These are phyloP conservation scores for Rhizophora mangle DNA, from an alignment of 345 rosid species.

Conservation along the genomic window DNA sequence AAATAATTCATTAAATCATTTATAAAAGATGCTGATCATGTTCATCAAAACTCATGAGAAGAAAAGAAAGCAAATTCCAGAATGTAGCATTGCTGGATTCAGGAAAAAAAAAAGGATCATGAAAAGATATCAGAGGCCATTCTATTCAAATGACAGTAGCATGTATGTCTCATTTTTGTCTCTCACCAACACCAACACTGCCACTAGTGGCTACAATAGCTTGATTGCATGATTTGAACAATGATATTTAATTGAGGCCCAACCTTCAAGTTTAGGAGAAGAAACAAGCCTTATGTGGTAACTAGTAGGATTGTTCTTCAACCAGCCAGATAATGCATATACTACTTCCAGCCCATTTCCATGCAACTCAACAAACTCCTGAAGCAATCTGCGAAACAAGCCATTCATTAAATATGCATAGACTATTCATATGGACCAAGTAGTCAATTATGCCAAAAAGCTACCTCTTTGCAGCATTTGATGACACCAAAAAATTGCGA, in stretches of 20 bases:
- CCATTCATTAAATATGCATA: background rate
- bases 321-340: constrained; percentile 79
- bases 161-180: background rate
- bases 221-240: background rate
- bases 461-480: constrained; percentile 76
- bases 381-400: constrained; percentile 59
- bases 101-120: no score
- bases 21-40: background rate
- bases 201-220: background rate
- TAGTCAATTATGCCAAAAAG: constrained; percentile 1
- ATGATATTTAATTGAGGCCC: constrained; percentile 11
- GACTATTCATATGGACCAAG: background rate
- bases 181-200: background rate
- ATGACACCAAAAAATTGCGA: constrained; percentile 70
- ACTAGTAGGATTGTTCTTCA: constrained; percentile 54
- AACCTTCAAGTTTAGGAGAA: constrained; percentile 70
- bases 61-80: background rate
- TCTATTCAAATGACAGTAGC: no score
- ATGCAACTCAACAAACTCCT: constrained; percentile 59
- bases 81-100: no score
- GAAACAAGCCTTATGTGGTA: constrained; percentile 66
- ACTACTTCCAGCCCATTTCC: constrained; percentile 61
- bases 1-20: background rate
- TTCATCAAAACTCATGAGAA: background rate
- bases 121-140: no score